Evolutionary conservation across 148 eudicot species (phyloP).

Genomic region (Persicaria tinctoria): DNA sequence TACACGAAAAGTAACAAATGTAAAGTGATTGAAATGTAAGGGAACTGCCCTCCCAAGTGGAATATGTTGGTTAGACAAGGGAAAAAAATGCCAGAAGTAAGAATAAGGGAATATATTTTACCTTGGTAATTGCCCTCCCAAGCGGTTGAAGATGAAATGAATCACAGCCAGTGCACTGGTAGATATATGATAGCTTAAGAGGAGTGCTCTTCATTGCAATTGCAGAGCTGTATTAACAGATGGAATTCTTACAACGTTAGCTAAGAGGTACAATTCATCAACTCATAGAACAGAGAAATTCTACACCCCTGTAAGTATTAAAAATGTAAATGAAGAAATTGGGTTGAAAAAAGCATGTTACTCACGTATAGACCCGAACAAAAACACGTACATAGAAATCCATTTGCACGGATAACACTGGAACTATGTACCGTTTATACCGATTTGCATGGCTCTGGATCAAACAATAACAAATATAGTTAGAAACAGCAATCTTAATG

Average conservation of each 20-base stretch:
- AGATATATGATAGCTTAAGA: constrained; percentile 81
- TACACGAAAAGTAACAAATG: neutral
- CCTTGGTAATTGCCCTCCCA: constrained; percentile 87
- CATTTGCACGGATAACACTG: constrained; percentile 80
- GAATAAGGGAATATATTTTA: constrained; percentile 15
- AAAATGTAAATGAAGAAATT: neutral
- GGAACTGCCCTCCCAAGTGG: too few species aligned
- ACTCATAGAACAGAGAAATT: neutral
- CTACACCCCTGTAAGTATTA: neutral
- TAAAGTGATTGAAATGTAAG: neutral
- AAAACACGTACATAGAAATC: constrained; percentile 93
- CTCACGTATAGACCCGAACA: constrained; percentile 86
- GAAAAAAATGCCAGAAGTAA: neutral
- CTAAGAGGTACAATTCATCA: neutral
- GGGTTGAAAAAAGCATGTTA: constrained; percentile 7
- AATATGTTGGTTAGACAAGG: too few species aligned
- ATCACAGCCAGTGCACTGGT: constrained; percentile 94
- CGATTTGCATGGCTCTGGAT: constrained; percentile 98
- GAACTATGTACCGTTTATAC: constrained; percentile 89
- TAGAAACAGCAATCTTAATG: neutral
- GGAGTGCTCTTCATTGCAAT: constrained; percentile 98
- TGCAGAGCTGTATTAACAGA: constrained; percentile 59
- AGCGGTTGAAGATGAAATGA: constrained; percentile 93
- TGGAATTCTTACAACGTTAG: neutral
- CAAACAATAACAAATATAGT: constrained; percentile 7